Evolutionary conservation across 768 basidiomycete genomes (phyloP).

Genomic region (Cyclocybe cylindracea): DNA sequence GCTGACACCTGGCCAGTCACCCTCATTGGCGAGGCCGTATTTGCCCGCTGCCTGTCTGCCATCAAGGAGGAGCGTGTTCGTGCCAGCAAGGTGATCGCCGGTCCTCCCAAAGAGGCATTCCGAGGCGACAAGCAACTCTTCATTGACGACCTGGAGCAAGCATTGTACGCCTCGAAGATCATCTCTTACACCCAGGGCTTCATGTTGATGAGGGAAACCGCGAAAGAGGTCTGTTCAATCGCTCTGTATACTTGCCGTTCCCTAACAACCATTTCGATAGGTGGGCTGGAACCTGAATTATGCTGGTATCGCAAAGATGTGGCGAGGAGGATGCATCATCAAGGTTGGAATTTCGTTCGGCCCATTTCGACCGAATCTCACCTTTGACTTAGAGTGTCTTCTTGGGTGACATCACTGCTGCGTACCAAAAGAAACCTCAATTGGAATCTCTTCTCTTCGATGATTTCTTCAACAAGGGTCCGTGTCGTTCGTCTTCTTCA

Average conservation of each 20-base stretch:
- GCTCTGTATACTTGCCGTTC: background rate
- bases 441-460: constrained; percentile 94
- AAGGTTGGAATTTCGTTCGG: constrained; percentile 50
- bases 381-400: constrained; percentile 71
- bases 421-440: constrained; percentile 81
- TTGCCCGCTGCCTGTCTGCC: constrained; percentile 95
- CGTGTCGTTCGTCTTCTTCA: background rate
- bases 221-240: constrained; percentile 68
- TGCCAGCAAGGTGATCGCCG: constrained; percentile 88
- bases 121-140: constrained; percentile 98
- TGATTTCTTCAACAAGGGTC: constrained; percentile 96
- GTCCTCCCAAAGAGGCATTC: constrained; percentile 92
- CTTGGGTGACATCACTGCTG: constrained; percentile 88
- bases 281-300: constrained; percentile 93
- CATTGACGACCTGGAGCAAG: constrained; percentile 99
- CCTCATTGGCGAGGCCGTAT: constrained; percentile 98
- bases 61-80: constrained; percentile 95
- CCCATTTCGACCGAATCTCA: background rate
- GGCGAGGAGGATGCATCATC: constrained; percentile 99
- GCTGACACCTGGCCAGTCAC: constrained; percentile 62
- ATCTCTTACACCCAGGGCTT: constrained; percentile 99
- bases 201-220: constrained; percentile 99
- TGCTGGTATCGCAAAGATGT: constrained; percentile 97
- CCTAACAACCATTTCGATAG: constrained; percentile 31
- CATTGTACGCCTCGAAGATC: constrained; percentile 98